These are phyloP conservation scores for Ascochyta fabae DNA, from an alignment of 2,329 filamentous ascomycete species.

Conservation along the genomic window DNA sequence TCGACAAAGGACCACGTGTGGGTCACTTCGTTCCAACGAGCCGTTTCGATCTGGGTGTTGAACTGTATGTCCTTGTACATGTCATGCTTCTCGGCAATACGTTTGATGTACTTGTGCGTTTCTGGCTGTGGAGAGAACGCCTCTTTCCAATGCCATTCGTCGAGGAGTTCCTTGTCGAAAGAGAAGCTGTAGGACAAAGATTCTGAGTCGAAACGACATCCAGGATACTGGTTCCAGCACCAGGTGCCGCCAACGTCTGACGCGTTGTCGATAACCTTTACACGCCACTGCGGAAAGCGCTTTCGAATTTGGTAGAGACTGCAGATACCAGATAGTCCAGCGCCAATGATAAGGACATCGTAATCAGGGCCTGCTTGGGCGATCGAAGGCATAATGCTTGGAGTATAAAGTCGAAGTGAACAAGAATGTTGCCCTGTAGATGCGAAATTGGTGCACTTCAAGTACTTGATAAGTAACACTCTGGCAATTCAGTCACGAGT, in stretches of 20 bases:
- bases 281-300: constrained; percentile 4
- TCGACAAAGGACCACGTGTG: constrained; percentile 24
- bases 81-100: constrained; percentile 56
- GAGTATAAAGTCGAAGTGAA: not conserved
- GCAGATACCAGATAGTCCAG: constrained; percentile 42
- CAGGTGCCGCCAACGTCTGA: constrained; percentile 47
- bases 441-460: too few relatives aligned
- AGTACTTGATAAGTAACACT: too few relatives aligned
- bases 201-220: constrained; percentile 56
- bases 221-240: constrained; percentile 56
- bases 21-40: constrained; percentile 18
- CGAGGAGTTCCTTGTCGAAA: constrained; percentile 51
- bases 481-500: too few relatives aligned
- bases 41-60: constrained; percentile 25
- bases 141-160: constrained; percentile 53
- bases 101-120: constrained; percentile 58
- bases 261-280: constrained; percentile 3
- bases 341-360: constrained; percentile 39
- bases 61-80: constrained; percentile 33
- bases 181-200: constrained; percentile 55
- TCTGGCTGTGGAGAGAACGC: constrained; percentile 49
- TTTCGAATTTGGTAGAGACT: constrained; percentile 24
- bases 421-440: not conserved
- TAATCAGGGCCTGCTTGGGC: constrained; percentile 17
- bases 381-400: constrained; percentile 2